Conservation (phyloP, 306 rosid species). For the Pueraria montana region DNA sequence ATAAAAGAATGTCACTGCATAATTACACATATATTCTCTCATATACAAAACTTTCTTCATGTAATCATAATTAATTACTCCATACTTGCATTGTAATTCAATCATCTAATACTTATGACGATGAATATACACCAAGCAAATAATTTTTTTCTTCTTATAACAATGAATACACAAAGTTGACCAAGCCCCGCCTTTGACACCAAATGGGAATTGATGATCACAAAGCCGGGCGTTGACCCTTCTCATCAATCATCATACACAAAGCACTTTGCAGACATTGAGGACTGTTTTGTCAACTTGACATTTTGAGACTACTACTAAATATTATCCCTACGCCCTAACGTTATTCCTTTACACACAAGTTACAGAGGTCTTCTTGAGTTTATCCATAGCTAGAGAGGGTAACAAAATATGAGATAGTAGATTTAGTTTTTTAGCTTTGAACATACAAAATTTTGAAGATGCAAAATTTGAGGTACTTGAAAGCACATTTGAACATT, state of each 20-base stretch:
- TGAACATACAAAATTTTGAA: not conserved
- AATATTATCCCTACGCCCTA: not conserved
- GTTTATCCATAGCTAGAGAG: not conserved
- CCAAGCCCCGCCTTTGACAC: not conserved
- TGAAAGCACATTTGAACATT: not conserved
- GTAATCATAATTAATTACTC: too few species aligned
- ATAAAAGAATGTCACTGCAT: too few species aligned
- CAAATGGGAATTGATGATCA: not conserved
- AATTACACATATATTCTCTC: too few species aligned
- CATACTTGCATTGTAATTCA: too few species aligned
- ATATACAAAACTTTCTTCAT: too few species aligned
- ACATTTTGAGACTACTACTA: not conserved
- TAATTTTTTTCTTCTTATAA: too few species aligned
- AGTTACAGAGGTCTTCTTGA: too few species aligned
- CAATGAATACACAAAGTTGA: not conserved
- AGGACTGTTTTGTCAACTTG: constrained; percentile 17
- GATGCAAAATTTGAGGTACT: not conserved
- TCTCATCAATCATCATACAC: not conserved
- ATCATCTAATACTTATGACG: too few species aligned
- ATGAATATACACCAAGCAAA: too few species aligned
- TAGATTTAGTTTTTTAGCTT: not conserved
- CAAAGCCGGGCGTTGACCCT: not conserved
- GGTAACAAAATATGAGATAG: not conserved
- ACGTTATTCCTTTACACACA: too few species aligned
- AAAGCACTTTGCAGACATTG: constrained; percentile 23